phyloP scores from a whole-genome alignment of 1,139 yeast species.

The Candida frijolesensis region DNA sequence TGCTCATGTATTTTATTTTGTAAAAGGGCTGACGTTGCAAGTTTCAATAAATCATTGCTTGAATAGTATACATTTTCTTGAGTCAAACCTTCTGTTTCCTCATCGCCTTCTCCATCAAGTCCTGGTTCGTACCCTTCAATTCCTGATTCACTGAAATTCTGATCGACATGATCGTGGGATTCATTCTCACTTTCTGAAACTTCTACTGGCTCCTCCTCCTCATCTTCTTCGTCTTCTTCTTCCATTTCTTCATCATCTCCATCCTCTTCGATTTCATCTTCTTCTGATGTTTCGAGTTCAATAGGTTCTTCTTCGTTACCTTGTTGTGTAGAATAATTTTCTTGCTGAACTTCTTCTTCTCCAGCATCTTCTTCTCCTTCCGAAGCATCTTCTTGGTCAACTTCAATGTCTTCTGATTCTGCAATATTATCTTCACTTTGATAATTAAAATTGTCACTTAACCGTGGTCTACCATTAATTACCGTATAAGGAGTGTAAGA shows the following conservation, averaged over 20 bases:
- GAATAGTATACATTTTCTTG: slow-evolving; percentile 12
- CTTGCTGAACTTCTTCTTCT: slow-evolving; percentile 2
- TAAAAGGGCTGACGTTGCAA: slow-evolving; percentile 18
- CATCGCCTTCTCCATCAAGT: slow-evolving; percentile 20
- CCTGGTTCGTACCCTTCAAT: slow-evolving; percentile 20
- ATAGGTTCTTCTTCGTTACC: not conserved
- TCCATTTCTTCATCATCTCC: slow-evolving; percentile 10
- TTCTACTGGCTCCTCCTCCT: slow-evolving; percentile 21
- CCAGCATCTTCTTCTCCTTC: slow-evolving; percentile 8
- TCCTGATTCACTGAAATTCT: slow-evolving; percentile 6
- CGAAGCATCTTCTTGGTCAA: slow-evolving; percentile 9
- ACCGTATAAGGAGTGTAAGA: slow-evolving; percentile 1
- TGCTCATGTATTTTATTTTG: slow-evolving; percentile 10
- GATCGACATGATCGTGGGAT: slow-evolving; percentile 2
- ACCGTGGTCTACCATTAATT: slow-evolving; percentile 13
- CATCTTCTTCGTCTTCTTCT: slow-evolving; percentile 16
- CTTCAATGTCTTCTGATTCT: slow-evolving; percentile 4
- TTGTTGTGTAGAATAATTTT: slow-evolving; percentile 2
- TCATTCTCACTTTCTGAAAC: slow-evolving; percentile 22
- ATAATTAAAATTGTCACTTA: slow-evolving; percentile 9
- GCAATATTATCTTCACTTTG: slow-evolving; percentile 2
- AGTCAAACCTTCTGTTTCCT: slow-evolving; percentile 15
- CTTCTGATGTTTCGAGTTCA: not conserved
- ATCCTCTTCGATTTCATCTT: slow-evolving; percentile 5
- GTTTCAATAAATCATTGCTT: slow-evolving; percentile 14